Evolutionary conservation across 2,329 filamentous ascomycete species (phyloP).

Genomic region (Didymella segeticola): DNA sequence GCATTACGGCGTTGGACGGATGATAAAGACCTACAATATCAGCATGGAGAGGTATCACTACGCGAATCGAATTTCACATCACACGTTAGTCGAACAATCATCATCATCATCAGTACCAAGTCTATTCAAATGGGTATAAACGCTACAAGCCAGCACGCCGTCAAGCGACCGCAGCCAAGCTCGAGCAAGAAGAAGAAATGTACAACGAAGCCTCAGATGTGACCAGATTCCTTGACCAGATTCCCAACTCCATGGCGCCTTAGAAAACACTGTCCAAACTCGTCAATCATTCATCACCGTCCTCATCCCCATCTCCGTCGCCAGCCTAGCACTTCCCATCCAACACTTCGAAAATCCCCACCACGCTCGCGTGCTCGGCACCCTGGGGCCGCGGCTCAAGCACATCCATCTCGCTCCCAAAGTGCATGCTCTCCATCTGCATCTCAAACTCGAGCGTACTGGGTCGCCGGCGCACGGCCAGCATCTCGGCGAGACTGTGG

Average conservation of each 20-base stretch:
- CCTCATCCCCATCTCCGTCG: neutral
- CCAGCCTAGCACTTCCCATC: slow-evolving; percentile 39
- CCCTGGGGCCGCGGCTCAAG: slow-evolving; percentile 42
- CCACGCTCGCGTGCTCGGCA: slow-evolving; percentile 33
- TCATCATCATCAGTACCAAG: no score
- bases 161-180: neutral
- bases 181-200: slow-evolving; percentile 5
- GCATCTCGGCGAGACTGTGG: slow-evolving; percentile 39
- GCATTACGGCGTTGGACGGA: neutral
- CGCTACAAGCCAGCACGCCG: neutral
- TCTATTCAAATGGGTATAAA: slow-evolving; percentile 18
- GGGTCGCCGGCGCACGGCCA: slow-evolving; percentile 44
- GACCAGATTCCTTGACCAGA: no score
- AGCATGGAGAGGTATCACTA: neutral
- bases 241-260: no score
- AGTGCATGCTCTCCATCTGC: slow-evolving; percentile 43
- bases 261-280: slow-evolving; percentile 4
- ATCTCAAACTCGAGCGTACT: slow-evolving; percentile 45
- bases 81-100: no score
- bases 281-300: slow-evolving; percentile 4
- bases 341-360: slow-evolving; percentile 50
- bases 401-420: slow-evolving; percentile 38
- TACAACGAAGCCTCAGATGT: slow-evolving; percentile 14
- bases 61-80: no score
- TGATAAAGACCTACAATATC: neutral